Base-by-base conservation (phyloP, 176 grass and related monocot genomes). In the Oryza australiensis region DNA sequence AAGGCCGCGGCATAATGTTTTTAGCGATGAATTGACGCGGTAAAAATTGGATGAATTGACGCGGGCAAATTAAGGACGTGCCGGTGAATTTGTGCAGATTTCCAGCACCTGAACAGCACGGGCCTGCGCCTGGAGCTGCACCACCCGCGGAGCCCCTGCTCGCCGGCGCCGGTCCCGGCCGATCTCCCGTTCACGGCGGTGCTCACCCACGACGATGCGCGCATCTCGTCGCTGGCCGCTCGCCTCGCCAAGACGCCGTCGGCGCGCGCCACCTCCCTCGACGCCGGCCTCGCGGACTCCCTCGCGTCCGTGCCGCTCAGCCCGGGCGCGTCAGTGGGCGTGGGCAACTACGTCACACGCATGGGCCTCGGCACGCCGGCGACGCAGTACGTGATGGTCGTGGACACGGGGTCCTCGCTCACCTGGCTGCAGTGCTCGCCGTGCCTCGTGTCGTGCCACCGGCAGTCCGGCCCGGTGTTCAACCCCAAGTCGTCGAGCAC, bases 361-460 rank as follows among this genome's bases (percentile, higher is more conserved):
- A 84, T 94, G 81, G 87, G 87, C 48, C 82, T 92, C 9, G 90
- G 93, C 81, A 92, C 93, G 23, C 93, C 93, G 15, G 84, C 93
- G 16, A 86, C 23, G 77, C 45, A 71, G 9, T 84, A 88, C 76
- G 57, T 83, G 0, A 95, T 95, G 93, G 93, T 95, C 2, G 90
- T 95, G 7, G 93, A 95, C 85, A 95, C 93, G 0, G 93, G 93
- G 0, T 95, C 93, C 70, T 95, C 93, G 5, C 87, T 95, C 74
- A 87, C 87, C 55, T 95, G 93, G 93, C 84, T 92, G 18, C 92
- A 94, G 86, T 94, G 92, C 86, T 88, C 92, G n/a, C 92, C 92
- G 11, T 94, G 92, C 83, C 1, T 29, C 0, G 70, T 94, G 28
- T 94, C 83, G 37, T 94, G 92, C 88, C 92, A 94, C 66, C 84